These are phyloP conservation scores for Protomyces pachydermus DNA, from an alignment of 1,139 yeast species.

Conservation along the genomic window DNA sequence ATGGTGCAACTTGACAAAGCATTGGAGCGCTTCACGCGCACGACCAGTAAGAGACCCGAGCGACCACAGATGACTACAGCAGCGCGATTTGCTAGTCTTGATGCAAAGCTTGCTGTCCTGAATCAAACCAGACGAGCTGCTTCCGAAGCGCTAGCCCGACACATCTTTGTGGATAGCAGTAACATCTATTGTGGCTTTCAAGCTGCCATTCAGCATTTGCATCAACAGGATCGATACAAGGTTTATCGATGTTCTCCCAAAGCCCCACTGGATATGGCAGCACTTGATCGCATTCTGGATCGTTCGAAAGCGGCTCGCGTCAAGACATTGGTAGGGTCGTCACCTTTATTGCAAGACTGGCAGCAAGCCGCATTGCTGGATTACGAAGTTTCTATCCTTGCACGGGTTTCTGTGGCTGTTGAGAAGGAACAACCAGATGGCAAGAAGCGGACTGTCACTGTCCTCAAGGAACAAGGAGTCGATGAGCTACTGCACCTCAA, in stretches of 20 bases:
- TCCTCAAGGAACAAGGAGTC: slow-evolving; percentile 27
- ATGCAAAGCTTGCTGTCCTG: neutral
- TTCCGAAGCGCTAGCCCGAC: neutral
- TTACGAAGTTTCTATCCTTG: slow-evolving; percentile 21
- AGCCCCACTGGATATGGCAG: slow-evolving; percentile 14
- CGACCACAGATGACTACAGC: neutral
- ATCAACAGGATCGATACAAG: neutral
- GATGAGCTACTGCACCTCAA: slow-evolving; percentile 28
- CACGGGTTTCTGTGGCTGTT: slow-evolving; percentile 3
- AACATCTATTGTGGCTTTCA: slow-evolving; percentile 23
- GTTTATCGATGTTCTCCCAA: neutral
- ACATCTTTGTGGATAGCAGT: slow-evolving; percentile 27
- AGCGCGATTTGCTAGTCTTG: neutral
- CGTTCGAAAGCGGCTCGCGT: slow-evolving; percentile 1
- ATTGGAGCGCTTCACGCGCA: too few species aligned
- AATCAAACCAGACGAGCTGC: neutral
- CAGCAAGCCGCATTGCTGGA: neutral
- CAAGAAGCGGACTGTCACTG: neutral
- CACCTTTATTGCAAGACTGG: slow-evolving; percentile 22
- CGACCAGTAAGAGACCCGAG: neutral
- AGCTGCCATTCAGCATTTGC: neutral
- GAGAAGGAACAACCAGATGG: neutral
- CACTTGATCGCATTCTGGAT: slow-evolving; percentile 21
- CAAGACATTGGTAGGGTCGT: slow-evolving; percentile 22
- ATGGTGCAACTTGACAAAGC: neutral